Percentiles rank a stretch among this genome's conserved stretches.
Conservation (phyloP, 2,329 filamentous ascomycete genomes). For the Colletotrichum higginsianum region DNA sequence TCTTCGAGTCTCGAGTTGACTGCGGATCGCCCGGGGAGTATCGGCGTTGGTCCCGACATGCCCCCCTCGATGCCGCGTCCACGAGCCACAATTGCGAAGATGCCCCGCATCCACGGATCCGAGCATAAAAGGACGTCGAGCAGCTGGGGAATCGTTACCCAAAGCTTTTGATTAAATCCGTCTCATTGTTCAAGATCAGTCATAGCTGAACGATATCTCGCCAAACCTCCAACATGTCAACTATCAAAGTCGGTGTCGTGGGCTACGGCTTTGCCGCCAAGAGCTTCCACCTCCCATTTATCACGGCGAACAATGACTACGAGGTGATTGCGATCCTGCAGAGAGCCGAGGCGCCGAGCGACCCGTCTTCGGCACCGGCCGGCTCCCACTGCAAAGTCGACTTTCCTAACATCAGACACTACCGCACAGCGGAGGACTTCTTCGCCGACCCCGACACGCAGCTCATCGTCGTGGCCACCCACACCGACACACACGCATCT, state of each 20-base stretch:
- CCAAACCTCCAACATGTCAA: conserved; percentile 33
- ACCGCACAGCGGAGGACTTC: conserved; percentile 71
- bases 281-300: conserved; percentile 66
- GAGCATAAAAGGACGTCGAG: background rate
- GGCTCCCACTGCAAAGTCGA: conserved; percentile 65
- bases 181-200: rapidly evolving
- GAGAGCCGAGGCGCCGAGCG: conserved; percentile 56
- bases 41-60: background rate
- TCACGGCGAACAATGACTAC: conserved; percentile 61
- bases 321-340: conserved; percentile 64
- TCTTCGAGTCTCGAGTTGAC: no score
- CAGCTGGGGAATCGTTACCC: no score
- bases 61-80: background rate
- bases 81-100: background rate
- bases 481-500: conserved; percentile 64
- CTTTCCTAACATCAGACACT: conserved; percentile 66
- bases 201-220: rapidly evolving
- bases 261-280: conserved; percentile 66
- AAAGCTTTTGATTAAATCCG: background rate
- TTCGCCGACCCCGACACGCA: conserved; percentile 71
- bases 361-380: conserved; percentile 46
- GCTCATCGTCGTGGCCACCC: conserved; percentile 73
- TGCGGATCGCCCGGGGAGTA: background rate
- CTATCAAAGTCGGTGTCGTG: conserved; percentile 63
- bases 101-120: background rate